Base-by-base conservation (phyloP, 352 stramenopile genomes). In the Thalassiosira oceanica region DNA sequence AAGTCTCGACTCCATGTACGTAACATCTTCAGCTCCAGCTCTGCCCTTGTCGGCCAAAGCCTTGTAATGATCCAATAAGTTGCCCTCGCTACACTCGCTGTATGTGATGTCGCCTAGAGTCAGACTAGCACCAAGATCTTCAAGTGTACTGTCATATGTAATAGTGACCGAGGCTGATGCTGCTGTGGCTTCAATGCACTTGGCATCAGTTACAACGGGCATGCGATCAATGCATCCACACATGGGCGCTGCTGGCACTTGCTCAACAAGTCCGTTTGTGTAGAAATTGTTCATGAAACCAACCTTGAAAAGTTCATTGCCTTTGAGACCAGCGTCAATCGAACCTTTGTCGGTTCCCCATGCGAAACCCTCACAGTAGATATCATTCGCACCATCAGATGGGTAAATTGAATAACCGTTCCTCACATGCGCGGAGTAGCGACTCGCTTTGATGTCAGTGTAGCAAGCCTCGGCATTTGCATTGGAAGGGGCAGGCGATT, bases 181-280 rank as follows among this genome's bases (percentile, higher is more conserved):
- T n/a, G 54, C 41, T 28, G 42, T 61, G 27, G 52, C 43, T 15
- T 42, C 27, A 2, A 23, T 42, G 28, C 55, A 65, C 20, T 24
- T 13, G 33, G 55, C 55, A 11, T 61, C 44, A 3, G 28, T 46
- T 2, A 65, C 55, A 8, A 46, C 27, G 6, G 55, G 55, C 55
- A 65, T 65, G 43, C 33, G 29, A 8, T 60, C 55, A 11, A 65
- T 24, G 27, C 55, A 65, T 3, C 55, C 55, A 18, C 55, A 65
- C 55, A 65, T 44, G 20, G 55, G 46, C 4, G 55, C 55, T 28
- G 42, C 55, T 13, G 55, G 55, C 4, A 65, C 27, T 26, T 33
- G 10, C 7, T 57, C 15, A 13, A 65, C 23, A 28, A 48, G 26
- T 11, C 21, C 24, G 4, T 65, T 65, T 11, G 5, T 7, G n/a